Conservation (phyloP, 805 yeast genomes). For the Yarrowia sp. region DNA sequence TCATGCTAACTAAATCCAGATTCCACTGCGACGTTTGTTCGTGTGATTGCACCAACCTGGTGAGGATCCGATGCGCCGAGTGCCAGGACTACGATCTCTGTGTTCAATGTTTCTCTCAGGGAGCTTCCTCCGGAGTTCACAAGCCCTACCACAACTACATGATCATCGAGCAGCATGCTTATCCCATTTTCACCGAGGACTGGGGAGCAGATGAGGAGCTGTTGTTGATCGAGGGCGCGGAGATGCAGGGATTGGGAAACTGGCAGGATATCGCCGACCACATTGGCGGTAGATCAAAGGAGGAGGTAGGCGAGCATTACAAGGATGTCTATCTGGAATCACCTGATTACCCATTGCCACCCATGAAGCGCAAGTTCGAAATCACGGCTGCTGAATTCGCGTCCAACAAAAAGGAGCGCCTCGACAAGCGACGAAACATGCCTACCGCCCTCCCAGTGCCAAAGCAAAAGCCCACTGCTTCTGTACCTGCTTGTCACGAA, state of each 20-base stretch:
- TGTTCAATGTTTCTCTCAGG: constrained; percentile 93
- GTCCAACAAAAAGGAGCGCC: constrained; percentile 60
- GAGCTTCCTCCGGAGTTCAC: constrained; percentile 76
- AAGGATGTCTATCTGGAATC: constrained; percentile 66
- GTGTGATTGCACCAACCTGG: constrained; percentile 91
- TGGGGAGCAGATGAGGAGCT: constrained; percentile 99
- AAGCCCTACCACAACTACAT: constrained; percentile 92
- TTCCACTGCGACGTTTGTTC: constrained; percentile 85
- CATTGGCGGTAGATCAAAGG: constrained; percentile 87
- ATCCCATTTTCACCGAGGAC: constrained; percentile 81
- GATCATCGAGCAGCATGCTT: constrained; percentile 90
- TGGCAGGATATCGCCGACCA: constrained; percentile 99
- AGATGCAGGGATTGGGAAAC: constrained; percentile 86
- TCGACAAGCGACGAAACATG: constrained; percentile 65
- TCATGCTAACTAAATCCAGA: constrained; percentile 29
- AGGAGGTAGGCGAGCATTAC: constrained; percentile 87
- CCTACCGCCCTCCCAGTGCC: constrained; percentile 80
- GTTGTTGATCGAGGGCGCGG: constrained; percentile 84
- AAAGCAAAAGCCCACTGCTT: constrained; percentile 82
- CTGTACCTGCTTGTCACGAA: constrained; percentile 95
- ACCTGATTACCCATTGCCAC: constrained; percentile 82
- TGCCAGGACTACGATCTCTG: constrained; percentile 96
- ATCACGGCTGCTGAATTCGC: constrained; percentile 69
- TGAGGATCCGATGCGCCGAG: constrained; percentile 85
- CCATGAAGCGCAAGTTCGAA: constrained; percentile 60